Conservation (phyloP, 768 basidiomycete genomes). For the Boletales sp. region DNA sequence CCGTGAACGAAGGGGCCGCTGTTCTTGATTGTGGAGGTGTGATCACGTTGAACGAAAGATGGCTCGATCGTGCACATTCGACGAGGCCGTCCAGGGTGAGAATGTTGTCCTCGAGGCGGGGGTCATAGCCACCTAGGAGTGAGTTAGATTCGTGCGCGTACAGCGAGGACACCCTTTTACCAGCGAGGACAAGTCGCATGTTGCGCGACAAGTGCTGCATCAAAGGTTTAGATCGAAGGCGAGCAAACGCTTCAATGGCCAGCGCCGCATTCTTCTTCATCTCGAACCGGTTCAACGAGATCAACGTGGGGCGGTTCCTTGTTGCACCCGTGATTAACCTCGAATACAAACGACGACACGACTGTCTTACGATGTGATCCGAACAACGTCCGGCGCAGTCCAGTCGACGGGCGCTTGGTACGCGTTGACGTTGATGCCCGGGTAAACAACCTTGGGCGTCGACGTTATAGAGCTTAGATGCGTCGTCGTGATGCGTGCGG, state of each 20-base stretch:
- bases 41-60: constrained; percentile 57
- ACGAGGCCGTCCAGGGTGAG: constrained; percentile 62
- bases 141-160: constrained; percentile 1
- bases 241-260: constrained; percentile 76
- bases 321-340: constrained; percentile 30
- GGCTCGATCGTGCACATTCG: constrained; percentile 48
- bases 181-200: constrained; percentile 76
- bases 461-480: constrained; percentile 68
- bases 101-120: constrained; percentile 81
- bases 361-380: constrained; percentile 53
- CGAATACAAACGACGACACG: not conserved
- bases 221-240: constrained; percentile 36
- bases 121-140: constrained; percentile 80
- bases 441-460: constrained; percentile 82
- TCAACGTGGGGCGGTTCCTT: constrained; percentile 59
- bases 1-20: constrained; percentile 40
- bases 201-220: constrained; percentile 22
- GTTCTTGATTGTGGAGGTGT: constrained; percentile 43
- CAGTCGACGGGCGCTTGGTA: constrained; percentile 50
- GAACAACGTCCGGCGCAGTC: constrained; percentile 47
- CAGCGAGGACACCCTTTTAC: constrained; percentile 35
- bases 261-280: constrained; percentile 88
- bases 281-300: constrained; percentile 95
- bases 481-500: constrained; percentile 70
- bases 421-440: constrained; percentile 81